A percentile compares a stretch with the other conserved stretches of the same genome.
phyloP scores from a whole-genome alignment of 2,329 filamentous ascomycete genomes.

The Myriosclerotinia curreyana region DNA sequence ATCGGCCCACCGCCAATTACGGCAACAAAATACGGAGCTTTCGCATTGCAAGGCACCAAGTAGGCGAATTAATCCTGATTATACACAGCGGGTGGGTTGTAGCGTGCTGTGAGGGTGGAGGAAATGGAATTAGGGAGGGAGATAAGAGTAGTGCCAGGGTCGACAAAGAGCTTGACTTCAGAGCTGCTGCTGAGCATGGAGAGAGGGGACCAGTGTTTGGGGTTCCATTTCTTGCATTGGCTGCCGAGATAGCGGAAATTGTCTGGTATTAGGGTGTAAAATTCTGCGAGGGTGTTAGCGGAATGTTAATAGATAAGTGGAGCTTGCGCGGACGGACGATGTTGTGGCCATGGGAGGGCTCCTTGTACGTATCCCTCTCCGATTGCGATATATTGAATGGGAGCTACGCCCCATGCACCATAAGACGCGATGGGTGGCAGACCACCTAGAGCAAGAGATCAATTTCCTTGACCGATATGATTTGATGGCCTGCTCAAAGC shows the following conservation, averaged over 20 bases:
- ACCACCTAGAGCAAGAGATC: slow-evolving; percentile 50
- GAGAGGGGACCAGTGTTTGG: not conserved
- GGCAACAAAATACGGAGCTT: slow-evolving; percentile 24
- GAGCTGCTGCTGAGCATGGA: not conserved
- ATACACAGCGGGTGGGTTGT: slow-evolving; percentile 21
- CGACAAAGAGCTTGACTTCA: slow-evolving; percentile 18
- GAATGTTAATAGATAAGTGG: not conserved
- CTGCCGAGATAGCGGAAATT: slow-evolving; percentile 21
- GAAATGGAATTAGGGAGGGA: slow-evolving; percentile 23
- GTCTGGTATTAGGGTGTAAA: slow-evolving; percentile 25
- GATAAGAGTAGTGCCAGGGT: slow-evolving; percentile 26
- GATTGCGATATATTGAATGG: slow-evolving; percentile 24
- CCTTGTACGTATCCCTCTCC: slow-evolving; percentile 15
- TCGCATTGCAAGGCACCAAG: slow-evolving; percentile 24
- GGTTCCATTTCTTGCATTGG: not conserved
- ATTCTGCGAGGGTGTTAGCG: slow-evolving; percentile 10
- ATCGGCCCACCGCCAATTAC: slow-evolving; percentile 26
- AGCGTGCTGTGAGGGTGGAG: slow-evolving; percentile 20
- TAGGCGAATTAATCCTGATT: slow-evolving; percentile 14
- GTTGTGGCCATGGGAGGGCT: slow-evolving; percentile 19
- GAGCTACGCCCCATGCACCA: slow-evolving; percentile 21
- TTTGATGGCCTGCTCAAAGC: slow-evolving; percentile 40
- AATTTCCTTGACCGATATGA: slow-evolving; percentile 39
- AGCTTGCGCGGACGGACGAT: not conserved
- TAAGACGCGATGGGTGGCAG: slow-evolving; percentile 44